Evolutionary conservation across 2,329 filamentous ascomycete genomes (phyloP).

Genomic region (Cladophialophora bantiana): DNA sequence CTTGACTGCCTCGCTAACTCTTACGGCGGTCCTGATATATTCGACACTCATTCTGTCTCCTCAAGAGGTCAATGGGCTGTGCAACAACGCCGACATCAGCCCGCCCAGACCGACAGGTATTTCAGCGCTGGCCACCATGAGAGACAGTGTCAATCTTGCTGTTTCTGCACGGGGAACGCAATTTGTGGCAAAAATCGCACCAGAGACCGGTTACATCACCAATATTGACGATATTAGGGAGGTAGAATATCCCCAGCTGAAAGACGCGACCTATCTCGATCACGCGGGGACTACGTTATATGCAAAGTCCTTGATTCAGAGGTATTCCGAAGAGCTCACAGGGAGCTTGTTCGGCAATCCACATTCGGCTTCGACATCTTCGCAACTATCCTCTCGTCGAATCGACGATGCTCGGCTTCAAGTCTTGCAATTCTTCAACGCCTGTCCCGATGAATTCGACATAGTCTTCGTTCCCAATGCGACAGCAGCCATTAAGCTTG

Average conservation of each 20-base stretch:
- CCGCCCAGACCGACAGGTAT: conserved; percentile 19
- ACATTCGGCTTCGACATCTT: conserved; percentile 83
- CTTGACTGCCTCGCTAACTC: neutral
- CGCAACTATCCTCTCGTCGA: conserved; percentile 74
- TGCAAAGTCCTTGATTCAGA: conserved; percentile 79
- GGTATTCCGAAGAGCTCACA: conserved; percentile 79
- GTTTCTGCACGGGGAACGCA: conserved; percentile 4
- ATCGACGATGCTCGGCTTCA: conserved; percentile 78
- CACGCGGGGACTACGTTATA: conserved; percentile 93
- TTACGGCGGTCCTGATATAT: conserved; percentile 12
- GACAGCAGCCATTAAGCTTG: conserved; percentile 87
- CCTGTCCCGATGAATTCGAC: conserved; percentile 81
- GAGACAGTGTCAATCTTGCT: neutral
- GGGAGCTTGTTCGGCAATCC: conserved; percentile 86
- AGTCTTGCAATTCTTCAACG: conserved; percentile 78
- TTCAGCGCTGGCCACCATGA: conserved; percentile 34
- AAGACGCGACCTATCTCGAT: conserved; percentile 80
- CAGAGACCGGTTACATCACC: conserved; percentile 48
- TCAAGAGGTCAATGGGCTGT: conserved; percentile 30
- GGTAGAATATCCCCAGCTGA: conserved; percentile 56
- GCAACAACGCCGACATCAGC: conserved; percentile 4
- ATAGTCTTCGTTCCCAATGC: conserved; percentile 91
- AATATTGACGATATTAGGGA: conserved; percentile 57
- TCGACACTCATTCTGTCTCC: conserved; percentile 4
- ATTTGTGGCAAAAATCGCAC: conserved; percentile 25